Percentiles rank a stretch among this genome's conserved stretches.
Conservation (phyloP, 1,284 basidiomycete genomes). For the Sanghuangporus sanghuang region DNA sequence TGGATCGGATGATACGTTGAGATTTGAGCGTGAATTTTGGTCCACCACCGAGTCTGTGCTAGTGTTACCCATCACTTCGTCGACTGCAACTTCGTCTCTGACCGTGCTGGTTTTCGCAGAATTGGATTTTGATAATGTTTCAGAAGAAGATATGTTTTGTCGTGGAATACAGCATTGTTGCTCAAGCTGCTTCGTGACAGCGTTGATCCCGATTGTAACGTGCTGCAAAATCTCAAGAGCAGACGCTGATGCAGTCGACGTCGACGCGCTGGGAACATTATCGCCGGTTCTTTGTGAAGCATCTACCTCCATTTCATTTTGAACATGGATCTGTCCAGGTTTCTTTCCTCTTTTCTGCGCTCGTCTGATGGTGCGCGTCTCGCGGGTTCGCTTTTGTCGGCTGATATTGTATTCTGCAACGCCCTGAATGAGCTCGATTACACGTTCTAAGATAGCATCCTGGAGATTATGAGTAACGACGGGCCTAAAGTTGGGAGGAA, state of each 20-base stretch:
- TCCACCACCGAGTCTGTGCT: conserved; percentile 4
- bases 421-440: conserved; percentile 45
- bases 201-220: conserved; percentile 71
- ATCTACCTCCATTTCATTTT: not conserved
- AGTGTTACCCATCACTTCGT: conserved; percentile 19
- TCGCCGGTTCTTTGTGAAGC: not conserved
- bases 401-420: conserved; percentile 39
- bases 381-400: conserved; percentile 30
- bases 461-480: conserved; percentile 57
- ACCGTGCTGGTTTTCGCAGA: not conserved
- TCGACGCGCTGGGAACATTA: conserved; percentile 1
- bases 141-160: conserved; percentile 16
- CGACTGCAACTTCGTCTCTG: not conserved
- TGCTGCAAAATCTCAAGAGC: conserved; percentile 38
- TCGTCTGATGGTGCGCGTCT: conserved; percentile 29
- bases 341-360: conserved; percentile 19
- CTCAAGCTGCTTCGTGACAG: conserved; percentile 75
- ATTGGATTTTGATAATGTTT: conserved; percentile 12
- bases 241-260: not conserved
- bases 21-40: not conserved
- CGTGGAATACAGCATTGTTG: conserved; percentile 38
- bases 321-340: conserved; percentile 13
- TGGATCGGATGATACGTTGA: not conserved
- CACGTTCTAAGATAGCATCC: conserved; percentile 47
- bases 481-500: conserved; percentile 45